Base-by-base conservation (phyloP, 1,284 basidiomycete species). In the Flammula alnicola region DNA sequence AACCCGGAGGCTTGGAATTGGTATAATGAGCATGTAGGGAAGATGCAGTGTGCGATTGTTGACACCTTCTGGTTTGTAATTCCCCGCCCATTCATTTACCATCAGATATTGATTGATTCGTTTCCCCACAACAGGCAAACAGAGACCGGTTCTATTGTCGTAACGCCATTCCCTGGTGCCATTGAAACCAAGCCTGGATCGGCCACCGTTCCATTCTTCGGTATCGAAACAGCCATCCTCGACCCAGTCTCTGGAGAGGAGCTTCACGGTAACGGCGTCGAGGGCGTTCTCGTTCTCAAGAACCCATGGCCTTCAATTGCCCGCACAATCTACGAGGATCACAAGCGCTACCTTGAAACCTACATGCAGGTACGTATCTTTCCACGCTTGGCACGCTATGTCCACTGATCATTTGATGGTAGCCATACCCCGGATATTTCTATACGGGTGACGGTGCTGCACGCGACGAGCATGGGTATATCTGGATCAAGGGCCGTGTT, bases 1-100 rank as follows among this genome's bases (percentile, higher is more conserved):
- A 98, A 98, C 75, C 95, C 96, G 22, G 96, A 98, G 70, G 97
- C 96, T 3, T 98, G 97, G 96, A 84, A 95, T 65, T 98, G 96
- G 96, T 98, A 96, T 76, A 91, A 93, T 71, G 93, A 98, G 64
- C 84, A 93, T 66, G 95, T 98, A 49, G 97, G 96, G 23, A 82
- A 84, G 63, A 78, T 76, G 57, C 79, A 98, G 71, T 97, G 94
- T 65, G 94, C 96, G 12, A 91, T 99, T 60, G 95, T 98, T 51
- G 96, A 98, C 72, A 95, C 93, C 1, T 95, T 89, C 75, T 95
- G 92, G 87, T 78, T 54, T 16, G 73, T 55, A 9, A 38, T 30
- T 9, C n/a, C 29, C 35, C n/a, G n/a, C 19, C 17, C 22, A 41
- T 26, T 38, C 17, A 39, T 6, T 44, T 25, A 31, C 25, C 37